Conservation (phyloP, 345 rosid genomes). For the Barbarea vulgaris region DNA sequence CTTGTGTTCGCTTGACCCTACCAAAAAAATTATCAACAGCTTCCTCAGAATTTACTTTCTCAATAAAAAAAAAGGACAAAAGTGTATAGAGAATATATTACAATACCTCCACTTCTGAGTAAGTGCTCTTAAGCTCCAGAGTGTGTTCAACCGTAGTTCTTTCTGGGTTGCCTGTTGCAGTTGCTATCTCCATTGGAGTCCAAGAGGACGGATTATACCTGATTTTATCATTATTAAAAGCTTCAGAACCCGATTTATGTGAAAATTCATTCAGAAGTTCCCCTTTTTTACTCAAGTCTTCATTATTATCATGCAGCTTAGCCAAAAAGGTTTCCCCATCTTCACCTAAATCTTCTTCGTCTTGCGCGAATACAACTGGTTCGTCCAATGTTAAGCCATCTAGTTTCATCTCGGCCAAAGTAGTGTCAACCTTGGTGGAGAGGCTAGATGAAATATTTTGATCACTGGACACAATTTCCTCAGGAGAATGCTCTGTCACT, state of each 20-base stretch:
- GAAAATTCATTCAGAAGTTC: constrained; percentile 44
- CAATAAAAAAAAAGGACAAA: background rate
- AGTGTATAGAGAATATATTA: constrained; percentile 5
- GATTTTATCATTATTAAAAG: constrained; percentile 38
- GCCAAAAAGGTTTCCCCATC: constrained; percentile 55
- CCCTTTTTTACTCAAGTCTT: constrained; percentile 31
- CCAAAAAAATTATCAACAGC: constrained; percentile 22
- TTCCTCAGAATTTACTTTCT: background rate
- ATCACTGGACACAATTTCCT: constrained; percentile 18
- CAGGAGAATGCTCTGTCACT: constrained; percentile 18
- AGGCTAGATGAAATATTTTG: constrained; percentile 35
- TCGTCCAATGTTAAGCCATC: constrained; percentile 44
- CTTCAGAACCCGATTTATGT: constrained; percentile 42
- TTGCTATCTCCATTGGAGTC: constrained; percentile 81
- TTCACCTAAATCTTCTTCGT: constrained; percentile 47
- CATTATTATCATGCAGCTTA: constrained; percentile 48
- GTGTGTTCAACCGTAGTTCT: constrained; percentile 62
- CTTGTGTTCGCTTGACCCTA: constrained; percentile 75
- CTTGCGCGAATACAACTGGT: constrained; percentile 39
- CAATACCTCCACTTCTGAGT: constrained; percentile 82
- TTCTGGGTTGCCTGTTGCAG: constrained; percentile 77
- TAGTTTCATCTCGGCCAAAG: constrained; percentile 45
- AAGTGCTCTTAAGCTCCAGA: constrained; percentile 73
- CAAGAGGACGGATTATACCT: constrained; percentile 69
- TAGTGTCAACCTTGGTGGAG: constrained; percentile 38